phyloP scores from a whole-genome alignment of 1,284 basidiomycete species.

The Meripilus lineatus region DNA sequence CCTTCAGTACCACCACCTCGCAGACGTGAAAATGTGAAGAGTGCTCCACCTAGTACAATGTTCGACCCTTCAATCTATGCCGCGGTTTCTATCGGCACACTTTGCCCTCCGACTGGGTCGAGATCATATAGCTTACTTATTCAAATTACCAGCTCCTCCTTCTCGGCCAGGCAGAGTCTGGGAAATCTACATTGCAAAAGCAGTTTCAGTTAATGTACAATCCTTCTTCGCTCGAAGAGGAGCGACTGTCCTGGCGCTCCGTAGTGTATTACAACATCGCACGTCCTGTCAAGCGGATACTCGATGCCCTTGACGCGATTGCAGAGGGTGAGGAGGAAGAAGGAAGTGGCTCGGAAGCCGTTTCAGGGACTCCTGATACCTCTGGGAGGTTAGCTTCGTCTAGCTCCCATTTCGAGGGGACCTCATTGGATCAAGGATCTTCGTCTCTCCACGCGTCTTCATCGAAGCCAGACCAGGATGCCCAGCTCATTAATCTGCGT shows the following conservation, averaged over 20 bases:
- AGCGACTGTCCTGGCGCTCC: constrained; percentile 77
- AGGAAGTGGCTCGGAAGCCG: constrained; percentile 4
- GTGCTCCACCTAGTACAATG: neutral
- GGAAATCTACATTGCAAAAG: constrained; percentile 78
- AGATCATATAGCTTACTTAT: too few relatives aligned
- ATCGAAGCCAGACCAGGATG: constrained; percentile 22
- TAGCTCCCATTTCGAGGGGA: constrained; percentile 4
- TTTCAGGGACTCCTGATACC: constrained; percentile 8
- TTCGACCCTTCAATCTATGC: neutral
- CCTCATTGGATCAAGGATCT: constrained; percentile 13
- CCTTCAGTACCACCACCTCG: neutral
- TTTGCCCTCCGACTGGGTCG: neutral
- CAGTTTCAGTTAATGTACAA: constrained; percentile 85
- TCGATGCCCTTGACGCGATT: constrained; percentile 63
- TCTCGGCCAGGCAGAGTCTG: constrained; percentile 78
- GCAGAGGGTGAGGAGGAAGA: constrained; percentile 54
- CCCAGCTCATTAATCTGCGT: constrained; percentile 46
- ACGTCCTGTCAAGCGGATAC: constrained; percentile 70
- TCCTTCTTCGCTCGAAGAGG: constrained; percentile 67
- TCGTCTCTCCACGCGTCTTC: constrained; percentile 18
- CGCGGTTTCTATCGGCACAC: neutral
- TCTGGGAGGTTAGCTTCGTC: neutral
- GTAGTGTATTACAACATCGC: constrained; percentile 81
- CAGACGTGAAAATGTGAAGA: neutral
- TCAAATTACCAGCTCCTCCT: constrained; percentile 52